phyloP scores from a whole-genome alignment of 805 yeast genomes.

The Pichia nanzhaoensis region DNA sequence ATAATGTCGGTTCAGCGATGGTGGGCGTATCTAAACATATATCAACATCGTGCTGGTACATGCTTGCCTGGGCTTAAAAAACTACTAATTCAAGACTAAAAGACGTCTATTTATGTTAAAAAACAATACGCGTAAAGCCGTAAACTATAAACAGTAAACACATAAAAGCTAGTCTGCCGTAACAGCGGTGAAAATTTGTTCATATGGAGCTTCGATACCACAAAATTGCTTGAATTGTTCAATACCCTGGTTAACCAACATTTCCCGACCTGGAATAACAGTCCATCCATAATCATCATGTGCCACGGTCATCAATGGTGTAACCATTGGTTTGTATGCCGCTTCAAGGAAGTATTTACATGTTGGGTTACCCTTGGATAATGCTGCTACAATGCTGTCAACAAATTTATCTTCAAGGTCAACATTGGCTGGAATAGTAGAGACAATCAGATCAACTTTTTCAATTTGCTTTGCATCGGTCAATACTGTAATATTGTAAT shows the following conservation, averaged over 20 bases:
- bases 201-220: conserved; percentile 56
- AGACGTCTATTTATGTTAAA: background rate
- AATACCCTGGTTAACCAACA: conserved; percentile 91
- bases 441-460: conserved; percentile 54
- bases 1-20: background rate
- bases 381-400: conserved; percentile 40
- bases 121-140: background rate
- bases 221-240: conserved; percentile 81
- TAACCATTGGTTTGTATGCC: conserved; percentile 83
- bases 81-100: no score
- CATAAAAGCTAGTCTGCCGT: conserved; percentile 16
- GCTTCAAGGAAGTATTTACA: conserved; percentile 75
- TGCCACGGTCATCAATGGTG: conserved; percentile 83
- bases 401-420: conserved; percentile 53
- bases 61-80: no score
- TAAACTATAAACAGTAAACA: background rate
- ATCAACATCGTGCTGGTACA: background rate
- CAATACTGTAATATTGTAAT: conserved; percentile 51
- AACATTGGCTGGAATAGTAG: conserved; percentile 79
- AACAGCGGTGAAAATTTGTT: conserved; percentile 57
- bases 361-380: conserved; percentile 34
- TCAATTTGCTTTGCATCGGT: conserved; percentile 40
- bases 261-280: conserved; percentile 85
- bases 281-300: conserved; percentile 56
- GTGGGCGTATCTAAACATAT: background rate